Conservation (phyloP, 2,329 filamentous ascomycete genomes). For the Talaromyces pinophilus region DNA sequence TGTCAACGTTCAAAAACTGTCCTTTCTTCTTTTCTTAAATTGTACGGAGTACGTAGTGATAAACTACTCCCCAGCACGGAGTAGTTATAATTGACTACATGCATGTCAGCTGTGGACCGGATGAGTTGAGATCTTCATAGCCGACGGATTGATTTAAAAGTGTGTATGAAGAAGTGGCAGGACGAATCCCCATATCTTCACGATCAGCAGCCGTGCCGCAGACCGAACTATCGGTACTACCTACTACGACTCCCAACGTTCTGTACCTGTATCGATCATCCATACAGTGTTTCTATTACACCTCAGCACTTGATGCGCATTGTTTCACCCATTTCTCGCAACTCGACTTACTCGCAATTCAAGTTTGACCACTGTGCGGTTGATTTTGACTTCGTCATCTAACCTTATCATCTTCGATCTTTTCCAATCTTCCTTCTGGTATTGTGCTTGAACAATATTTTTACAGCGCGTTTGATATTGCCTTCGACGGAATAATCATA, state of each 20-base stretch:
- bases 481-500: not conserved
- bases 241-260: not conserved
- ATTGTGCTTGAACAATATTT: not conserved
- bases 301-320: not conserved
- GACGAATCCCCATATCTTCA: not conserved
- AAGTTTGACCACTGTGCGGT: not conserved
- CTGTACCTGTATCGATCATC: not conserved
- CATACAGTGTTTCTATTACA: not conserved
- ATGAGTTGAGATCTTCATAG: not conserved
- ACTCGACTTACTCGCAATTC: not conserved
- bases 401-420: not conserved
- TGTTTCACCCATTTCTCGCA: not conserved
- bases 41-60: not conserved
- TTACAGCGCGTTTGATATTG: not conserved
- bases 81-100: conserved; percentile 1
- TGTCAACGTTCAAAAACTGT: not conserved
- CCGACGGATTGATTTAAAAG: not conserved
- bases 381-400: not conserved
- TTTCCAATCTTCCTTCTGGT: not conserved
- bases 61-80: not conserved
- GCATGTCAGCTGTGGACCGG: not conserved
- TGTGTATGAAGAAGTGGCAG: not conserved
- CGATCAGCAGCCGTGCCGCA: not conserved
- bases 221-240: not conserved
- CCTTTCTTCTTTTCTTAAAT: not conserved